Conservation (phyloP, 495 filamentous ascomycete genomes). For the Hypoxylon cercidicola region DNA sequence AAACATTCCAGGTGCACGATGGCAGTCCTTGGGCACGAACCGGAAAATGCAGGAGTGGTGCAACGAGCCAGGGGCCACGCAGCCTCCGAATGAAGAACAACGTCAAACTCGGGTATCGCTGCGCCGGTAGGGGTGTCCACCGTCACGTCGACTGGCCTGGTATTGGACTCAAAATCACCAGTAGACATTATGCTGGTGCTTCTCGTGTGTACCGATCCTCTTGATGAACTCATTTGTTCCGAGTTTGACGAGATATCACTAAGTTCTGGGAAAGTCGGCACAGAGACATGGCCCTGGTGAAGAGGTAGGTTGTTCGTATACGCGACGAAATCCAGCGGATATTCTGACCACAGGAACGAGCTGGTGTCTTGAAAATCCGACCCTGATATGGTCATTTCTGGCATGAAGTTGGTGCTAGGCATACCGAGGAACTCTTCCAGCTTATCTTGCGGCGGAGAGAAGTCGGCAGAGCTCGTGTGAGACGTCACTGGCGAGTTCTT, state of each 20-base stretch:
- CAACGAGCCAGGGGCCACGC: conserved; percentile 69
- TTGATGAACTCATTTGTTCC: conserved; percentile 52
- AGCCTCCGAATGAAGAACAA: conserved; percentile 63
- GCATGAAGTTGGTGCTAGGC: conserved; percentile 42
- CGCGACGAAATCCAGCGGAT: conserved; percentile 49
- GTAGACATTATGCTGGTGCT: conserved; percentile 57
- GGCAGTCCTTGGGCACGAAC: conserved; percentile 65
- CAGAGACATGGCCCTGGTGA: conserved; percentile 42
- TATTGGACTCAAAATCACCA: conserved; percentile 47
- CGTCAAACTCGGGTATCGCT: conserved; percentile 59
- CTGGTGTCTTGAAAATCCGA: conserved; percentile 48
- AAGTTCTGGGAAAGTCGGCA: conserved; percentile 45
- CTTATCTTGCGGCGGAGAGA: conserved; percentile 47
- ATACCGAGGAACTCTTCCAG: conserved; percentile 53
- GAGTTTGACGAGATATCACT: conserved; percentile 50
- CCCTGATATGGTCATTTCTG: conserved; percentile 17
- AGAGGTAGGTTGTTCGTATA: conserved; percentile 44
- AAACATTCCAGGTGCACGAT: conserved; percentile 67
- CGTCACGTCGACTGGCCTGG: conserved; percentile 47
- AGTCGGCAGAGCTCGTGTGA: conserved; percentile 43
- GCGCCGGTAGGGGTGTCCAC: conserved; percentile 35
- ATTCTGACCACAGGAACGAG: conserved; percentile 46
- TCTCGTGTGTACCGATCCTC: conserved; percentile 57
- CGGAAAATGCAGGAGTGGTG: conserved; percentile 61
- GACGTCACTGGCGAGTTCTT: conserved; percentile 47